Evolutionary conservation across 352 stramenopile genomes (phyloP).

Genomic region (Phytophthora cryptogea): DNA sequence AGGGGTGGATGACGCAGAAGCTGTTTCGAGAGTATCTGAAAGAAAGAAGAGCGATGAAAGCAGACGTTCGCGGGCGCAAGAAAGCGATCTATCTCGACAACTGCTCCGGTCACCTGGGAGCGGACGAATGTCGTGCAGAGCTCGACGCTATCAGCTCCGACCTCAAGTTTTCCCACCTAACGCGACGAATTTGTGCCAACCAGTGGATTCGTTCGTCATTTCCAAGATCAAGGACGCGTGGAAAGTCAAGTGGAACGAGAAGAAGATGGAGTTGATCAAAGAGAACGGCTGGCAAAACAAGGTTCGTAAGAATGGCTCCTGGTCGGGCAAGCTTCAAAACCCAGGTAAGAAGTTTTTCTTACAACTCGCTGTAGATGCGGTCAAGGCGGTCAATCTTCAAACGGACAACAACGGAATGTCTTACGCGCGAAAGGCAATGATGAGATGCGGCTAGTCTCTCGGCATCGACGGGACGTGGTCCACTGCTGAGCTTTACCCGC

Average conservation of each 20-base stretch:
- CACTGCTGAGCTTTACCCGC: not conserved
- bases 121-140: conserved; percentile 8
- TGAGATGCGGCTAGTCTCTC: not conserved
- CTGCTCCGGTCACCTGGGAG: conserved; percentile 17
- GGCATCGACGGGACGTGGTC: conserved; percentile 2
- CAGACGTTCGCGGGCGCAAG: conserved; percentile 13
- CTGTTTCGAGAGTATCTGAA: conserved; percentile 25
- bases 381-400: not conserved
- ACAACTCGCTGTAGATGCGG: not conserved
- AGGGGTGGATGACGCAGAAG: conserved; percentile 8
- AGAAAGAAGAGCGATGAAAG: conserved; percentile 7
- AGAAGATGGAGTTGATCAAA: conserved; percentile 33
- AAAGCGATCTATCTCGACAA: conserved; percentile 31
- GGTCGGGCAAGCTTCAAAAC: conserved; percentile 34
- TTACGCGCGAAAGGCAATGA: not conserved
- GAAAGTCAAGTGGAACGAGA: conserved; percentile 26
- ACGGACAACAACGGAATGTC: not conserved
- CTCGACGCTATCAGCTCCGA: conserved; percentile 7
- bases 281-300: conserved; percentile 23
- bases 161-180: conserved; percentile 19
- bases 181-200: conserved; percentile 29
- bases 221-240: conserved; percentile 34
- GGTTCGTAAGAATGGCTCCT: conserved; percentile 15
- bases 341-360: conserved; percentile 26
- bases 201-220: conserved; percentile 37